Percentiles rank a stretch among this genome's conserved stretches.
phyloP scores from a whole-genome alignment of 345 rosid species.

The Hypericum androsaemum region DNA sequence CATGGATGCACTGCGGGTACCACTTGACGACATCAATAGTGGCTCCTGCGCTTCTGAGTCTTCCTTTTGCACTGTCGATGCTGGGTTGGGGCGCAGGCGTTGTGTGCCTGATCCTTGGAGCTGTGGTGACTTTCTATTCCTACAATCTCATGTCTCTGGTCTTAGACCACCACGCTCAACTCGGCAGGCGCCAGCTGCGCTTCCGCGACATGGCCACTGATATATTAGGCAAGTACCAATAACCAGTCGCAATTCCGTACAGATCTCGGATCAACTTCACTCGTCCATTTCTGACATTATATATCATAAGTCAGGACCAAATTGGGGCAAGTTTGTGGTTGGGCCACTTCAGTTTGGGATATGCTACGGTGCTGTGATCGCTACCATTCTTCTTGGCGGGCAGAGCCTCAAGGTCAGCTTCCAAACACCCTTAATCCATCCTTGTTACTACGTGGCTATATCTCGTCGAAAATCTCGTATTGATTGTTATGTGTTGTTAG shows the following conservation, averaged over 20 bases:
- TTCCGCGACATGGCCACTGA: conserved; percentile 36
- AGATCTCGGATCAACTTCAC: too few species aligned
- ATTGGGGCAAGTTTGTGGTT: conserved; percentile 42
- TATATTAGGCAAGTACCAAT: conserved; percentile 21
- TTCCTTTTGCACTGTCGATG: conserved; percentile 26
- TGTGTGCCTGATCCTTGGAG: conserved; percentile 14
- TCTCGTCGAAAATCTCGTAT: too few species aligned
- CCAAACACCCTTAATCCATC: neutral
- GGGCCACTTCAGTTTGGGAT: conserved; percentile 45
- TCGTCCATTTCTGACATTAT: too few species aligned
- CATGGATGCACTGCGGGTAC: conserved; percentile 34
- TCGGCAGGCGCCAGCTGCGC: conserved; percentile 28
- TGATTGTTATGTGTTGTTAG: too few species aligned
- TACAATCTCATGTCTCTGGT: conserved; percentile 28
- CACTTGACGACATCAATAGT: conserved; percentile 38
- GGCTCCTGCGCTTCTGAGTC: conserved; percentile 26
- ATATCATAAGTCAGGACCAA: conserved; percentile 28
- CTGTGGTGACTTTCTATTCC: conserved; percentile 31
- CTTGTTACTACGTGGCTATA: too few species aligned
- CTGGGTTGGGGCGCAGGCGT: conserved; percentile 29
- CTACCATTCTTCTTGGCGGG: conserved; percentile 36
- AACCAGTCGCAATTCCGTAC: too few species aligned
- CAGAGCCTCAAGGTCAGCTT: conserved; percentile 43
- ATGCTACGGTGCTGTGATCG: conserved; percentile 47
- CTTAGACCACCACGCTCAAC: conserved; percentile 27